Percentiles rank a stretch among this genome's conserved stretches.
Evolutionary conservation across 495 filamentous ascomycete genomes (phyloP).

Genomic region (Trichoderma gamsii): DNA sequence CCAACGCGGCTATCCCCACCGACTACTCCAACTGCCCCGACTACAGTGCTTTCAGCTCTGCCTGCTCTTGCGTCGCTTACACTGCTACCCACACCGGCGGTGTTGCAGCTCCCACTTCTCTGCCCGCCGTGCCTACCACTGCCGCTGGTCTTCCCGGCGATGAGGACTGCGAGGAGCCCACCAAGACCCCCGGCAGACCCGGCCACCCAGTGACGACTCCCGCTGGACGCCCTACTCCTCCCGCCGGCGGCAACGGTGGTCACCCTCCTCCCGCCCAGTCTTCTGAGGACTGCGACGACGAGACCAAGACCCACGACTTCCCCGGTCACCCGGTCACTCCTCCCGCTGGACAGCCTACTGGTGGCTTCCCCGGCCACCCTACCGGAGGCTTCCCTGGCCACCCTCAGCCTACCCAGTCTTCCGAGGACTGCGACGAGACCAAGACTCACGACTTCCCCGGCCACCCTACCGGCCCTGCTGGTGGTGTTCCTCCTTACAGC

Average conservation of each 20-base stretch:
- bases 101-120: not conserved
- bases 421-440: conserved; percentile 1
- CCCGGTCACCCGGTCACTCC: too few species aligned
- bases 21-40: conserved; percentile 25
- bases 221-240: not conserved
- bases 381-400: not conserved
- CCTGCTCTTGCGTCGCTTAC: conserved; percentile 30
- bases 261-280: not conserved
- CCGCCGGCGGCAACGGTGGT: not conserved
- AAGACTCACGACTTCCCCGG: not conserved
- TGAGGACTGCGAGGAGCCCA: conserved; percentile 8
- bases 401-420: not conserved
- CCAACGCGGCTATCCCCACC: conserved; percentile 24
- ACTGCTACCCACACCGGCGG: conserved; percentile 20
- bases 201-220: not conserved
- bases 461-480: conserved; percentile 1
- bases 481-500: not conserved
- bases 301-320: conserved; percentile 5
- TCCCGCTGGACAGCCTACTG: not conserved
- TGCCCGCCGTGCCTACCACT: conserved; percentile 20
- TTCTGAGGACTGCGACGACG: not conserved
- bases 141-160: not conserved
- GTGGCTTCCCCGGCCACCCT: not conserved
- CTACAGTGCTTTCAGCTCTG: conserved; percentile 22
- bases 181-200: not conserved